These are phyloP conservation scores for Colletotrichum tamarilloi DNA, from an alignment of 2,329 filamentous ascomycete genomes.

Conservation along the genomic window DNA sequence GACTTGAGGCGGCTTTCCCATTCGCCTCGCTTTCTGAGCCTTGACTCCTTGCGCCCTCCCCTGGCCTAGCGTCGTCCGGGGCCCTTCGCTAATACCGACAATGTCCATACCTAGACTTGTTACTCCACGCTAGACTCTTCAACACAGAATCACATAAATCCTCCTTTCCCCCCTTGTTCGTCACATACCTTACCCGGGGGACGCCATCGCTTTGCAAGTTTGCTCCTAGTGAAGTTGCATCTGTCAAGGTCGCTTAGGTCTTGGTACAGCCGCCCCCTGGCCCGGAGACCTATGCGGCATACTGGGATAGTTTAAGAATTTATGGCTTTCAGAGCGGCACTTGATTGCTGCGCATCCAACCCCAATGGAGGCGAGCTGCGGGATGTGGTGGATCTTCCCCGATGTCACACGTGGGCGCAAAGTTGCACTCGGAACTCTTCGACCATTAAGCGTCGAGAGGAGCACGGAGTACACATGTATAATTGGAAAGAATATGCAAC, in stretches of 20 bases:
- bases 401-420: neutral
- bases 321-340: neutral
- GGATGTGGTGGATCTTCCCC: neutral
- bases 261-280: no score
- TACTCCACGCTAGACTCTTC: neutral
- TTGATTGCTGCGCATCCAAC: neutral
- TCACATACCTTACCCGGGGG: neutral
- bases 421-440: neutral
- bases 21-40: neutral
- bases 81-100: neutral
- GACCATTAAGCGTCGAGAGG: neutral
- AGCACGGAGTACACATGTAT: neutral
- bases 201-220: no score
- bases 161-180: neutral
- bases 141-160: neutral
- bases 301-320: neutral
- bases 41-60: neutral
- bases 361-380: neutral
- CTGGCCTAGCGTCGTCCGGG: neutral
- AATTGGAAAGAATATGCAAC: no score
- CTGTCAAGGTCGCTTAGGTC: no score
- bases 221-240: no score
- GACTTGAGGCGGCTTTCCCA: neutral
- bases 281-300: no score
- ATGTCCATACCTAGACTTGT: neutral